Base-by-base conservation (phyloP, 805 yeast genomes). In the Wickerhamomyces strasburgensis region DNA sequence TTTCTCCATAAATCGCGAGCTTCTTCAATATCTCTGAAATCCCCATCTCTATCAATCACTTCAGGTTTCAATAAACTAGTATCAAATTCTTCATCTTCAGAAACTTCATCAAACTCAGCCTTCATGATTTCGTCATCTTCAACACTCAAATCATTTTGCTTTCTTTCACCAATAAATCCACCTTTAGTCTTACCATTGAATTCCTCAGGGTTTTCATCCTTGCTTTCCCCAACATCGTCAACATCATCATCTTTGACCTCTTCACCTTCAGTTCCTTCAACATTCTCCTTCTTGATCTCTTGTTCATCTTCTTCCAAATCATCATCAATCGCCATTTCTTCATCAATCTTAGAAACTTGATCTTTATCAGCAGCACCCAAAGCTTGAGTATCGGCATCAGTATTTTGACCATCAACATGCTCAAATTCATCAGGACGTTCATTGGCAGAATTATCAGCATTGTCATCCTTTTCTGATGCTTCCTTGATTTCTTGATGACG, bases 401-500 rank as follows among this genome's bases (percentile, higher is more conserved):
- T 76, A 43, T 83, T 81, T 31, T 81, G 89, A 33, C 88, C 89
- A 27, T 84, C 86, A 34, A 82, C 67, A 51, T 85, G 93, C 54
- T 85, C 86, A 58, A 87, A 84, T 51, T 87, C 95, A 53, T 87
- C 95, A 0, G 94, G 89, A 34, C 78, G 72, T 43, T 78, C 81
- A 41, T 74, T 79, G 10, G 80, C 78, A 17, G 67, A 62, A 36
- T 74, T 71, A 10, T 79, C 78, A 18, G 56, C 42, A 5, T 54
- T 58, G 28, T 76, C 77, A 35, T 73, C 75, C 18, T 62, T 62
- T 24, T 65, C 62, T 3, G 72, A 61, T 8, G 84, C 76, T 46
- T 85, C 89, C 47, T 80, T 70, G 43, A 93, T 90, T 49, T 88
- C 96, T 57, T 85, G 87, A 45, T 84, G 79, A 50, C 96, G 82